Conservation (phyloP, 2,329 filamentous ascomycete genomes). For the Cladosporium sp. region DNA sequence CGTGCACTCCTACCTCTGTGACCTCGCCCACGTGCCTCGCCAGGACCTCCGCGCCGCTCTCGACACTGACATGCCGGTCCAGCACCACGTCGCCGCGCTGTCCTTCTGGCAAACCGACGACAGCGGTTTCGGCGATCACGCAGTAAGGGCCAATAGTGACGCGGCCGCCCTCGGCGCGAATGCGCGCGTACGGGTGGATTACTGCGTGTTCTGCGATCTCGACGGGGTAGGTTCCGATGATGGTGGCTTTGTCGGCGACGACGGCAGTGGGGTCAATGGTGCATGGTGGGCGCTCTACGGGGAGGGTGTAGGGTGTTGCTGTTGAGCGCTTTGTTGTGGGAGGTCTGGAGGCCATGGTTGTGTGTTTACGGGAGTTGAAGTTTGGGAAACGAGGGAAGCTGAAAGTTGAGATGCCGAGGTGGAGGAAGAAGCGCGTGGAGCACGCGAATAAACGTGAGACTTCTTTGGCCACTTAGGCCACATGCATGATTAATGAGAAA, state of each 20-base stretch:
- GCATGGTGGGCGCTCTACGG: constrained; percentile 39
- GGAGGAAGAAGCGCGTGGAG: not conserved
- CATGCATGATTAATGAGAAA: not conserved
- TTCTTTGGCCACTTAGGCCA: not conserved
- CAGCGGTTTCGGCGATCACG: constrained; percentile 71
- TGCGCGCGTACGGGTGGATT: constrained; percentile 76
- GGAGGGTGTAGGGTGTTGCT: constrained; percentile 24
- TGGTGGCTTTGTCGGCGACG: constrained; percentile 50
- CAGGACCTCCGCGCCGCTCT: constrained; percentile 46
- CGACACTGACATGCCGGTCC: constrained; percentile 47
- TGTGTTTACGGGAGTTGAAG: not conserved
- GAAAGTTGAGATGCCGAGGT: constrained; percentile 9
- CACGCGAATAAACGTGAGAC: not conserved
- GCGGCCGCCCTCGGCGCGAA: constrained; percentile 45
- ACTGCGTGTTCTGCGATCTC: constrained; percentile 76
- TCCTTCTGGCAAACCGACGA: constrained; percentile 38
- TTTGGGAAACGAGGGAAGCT: not conserved
- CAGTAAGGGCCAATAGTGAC: constrained; percentile 56
- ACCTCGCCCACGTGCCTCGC: constrained; percentile 35
- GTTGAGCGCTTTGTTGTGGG: constrained; percentile 19
- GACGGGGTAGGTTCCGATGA: constrained; percentile 74
- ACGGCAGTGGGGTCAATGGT: constrained; percentile 51
- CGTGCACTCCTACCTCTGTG: constrained; percentile 35
- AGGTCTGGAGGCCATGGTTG: constrained; percentile 17
- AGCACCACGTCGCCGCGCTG: constrained; percentile 39